Percentiles rank a stretch among this genome's conserved stretches.
phyloP scores from a whole-genome alignment of 345 rosid genomes.

The Eucalyptus camaldulensis region DNA sequence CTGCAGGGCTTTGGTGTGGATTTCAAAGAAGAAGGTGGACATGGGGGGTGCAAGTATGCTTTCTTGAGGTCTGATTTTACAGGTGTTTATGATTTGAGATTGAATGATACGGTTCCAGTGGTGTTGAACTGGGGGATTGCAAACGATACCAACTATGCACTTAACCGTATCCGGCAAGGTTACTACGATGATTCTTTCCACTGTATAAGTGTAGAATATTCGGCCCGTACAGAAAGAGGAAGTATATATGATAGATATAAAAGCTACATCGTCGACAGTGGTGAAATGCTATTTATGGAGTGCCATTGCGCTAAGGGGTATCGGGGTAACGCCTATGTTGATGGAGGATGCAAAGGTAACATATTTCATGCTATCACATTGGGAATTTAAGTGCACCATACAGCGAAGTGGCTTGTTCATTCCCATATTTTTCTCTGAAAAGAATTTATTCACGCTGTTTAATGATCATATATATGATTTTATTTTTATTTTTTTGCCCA shows the following conservation, averaged over 20 bases:
- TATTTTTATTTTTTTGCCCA: background rate
- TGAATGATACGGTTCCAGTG: accelerated
- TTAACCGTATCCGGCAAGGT: accelerated
- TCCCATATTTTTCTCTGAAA: accelerated
- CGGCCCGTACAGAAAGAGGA: accelerated
- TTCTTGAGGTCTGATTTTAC: too few species aligned
- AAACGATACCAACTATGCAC: accelerated
- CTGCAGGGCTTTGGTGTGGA: background rate
- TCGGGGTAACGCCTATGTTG: accelerated
- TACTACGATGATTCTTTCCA: too few species aligned
- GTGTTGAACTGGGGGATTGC: background rate
- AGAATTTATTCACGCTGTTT: too few species aligned
- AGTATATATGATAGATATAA: too few species aligned
- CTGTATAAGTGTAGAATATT: too few species aligned
- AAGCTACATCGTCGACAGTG: too few species aligned
- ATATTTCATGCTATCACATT: too few species aligned
- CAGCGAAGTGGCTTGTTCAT: too few species aligned
- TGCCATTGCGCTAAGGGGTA: accelerated
- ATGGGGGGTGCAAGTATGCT: background rate
- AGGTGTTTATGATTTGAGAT: too few species aligned
- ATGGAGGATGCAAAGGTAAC: too few species aligned
- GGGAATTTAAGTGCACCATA: too few species aligned
- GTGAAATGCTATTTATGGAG: too few species aligned
- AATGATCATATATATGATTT: background rate
- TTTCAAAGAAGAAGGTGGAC: background rate